Evolutionary conservation across 2,329 filamentous ascomycete genomes (phyloP).

Genomic region (Pseudogymnoascus sp.): DNA sequence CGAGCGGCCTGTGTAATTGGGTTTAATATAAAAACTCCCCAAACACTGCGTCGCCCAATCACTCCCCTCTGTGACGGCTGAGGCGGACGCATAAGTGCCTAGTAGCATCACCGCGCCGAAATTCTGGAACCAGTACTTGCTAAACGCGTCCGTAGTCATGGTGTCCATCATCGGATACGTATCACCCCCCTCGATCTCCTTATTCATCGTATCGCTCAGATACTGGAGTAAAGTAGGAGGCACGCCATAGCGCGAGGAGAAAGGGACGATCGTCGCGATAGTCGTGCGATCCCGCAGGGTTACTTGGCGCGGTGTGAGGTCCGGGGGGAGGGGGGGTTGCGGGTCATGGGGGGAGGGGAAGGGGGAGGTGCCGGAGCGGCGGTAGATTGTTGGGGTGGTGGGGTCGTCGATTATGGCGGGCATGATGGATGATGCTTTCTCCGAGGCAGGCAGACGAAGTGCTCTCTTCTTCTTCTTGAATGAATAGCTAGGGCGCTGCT

Average conservation of each 20-base stretch:
- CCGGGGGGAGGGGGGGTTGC: conserved; percentile 34
- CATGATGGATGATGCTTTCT: conserved; percentile 32
- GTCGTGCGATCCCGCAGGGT: conserved; percentile 59
- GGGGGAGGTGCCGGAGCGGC: conserved; percentile 43
- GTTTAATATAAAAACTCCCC: conserved; percentile 65
- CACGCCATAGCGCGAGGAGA: conserved; percentile 51
- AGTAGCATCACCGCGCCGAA: conserved; percentile 64
- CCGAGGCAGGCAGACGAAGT: background rate
- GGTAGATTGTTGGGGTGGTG: conserved; percentile 44
- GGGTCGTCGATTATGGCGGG: conserved; percentile 56
- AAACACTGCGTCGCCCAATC: conserved; percentile 60
- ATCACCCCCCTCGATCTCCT: conserved; percentile 64
- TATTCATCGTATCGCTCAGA: conserved; percentile 57
- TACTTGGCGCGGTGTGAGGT: conserved; percentile 50
- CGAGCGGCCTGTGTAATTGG: conserved; percentile 65
- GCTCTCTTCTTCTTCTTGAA: background rate
- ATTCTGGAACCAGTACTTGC: conserved; percentile 64
- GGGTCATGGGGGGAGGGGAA: conserved; percentile 42
- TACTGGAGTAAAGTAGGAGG: conserved; percentile 54
- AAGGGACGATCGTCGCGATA: conserved; percentile 59
- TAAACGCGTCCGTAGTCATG: conserved; percentile 53
- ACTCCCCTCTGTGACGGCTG: conserved; percentile 38
- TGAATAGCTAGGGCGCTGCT: background rate
- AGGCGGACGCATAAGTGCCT: conserved; percentile 49
- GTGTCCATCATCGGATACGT: conserved; percentile 63